Conservation (phyloP, 2,329 filamentous ascomycete species). For the Nemania diffusa region DNA sequence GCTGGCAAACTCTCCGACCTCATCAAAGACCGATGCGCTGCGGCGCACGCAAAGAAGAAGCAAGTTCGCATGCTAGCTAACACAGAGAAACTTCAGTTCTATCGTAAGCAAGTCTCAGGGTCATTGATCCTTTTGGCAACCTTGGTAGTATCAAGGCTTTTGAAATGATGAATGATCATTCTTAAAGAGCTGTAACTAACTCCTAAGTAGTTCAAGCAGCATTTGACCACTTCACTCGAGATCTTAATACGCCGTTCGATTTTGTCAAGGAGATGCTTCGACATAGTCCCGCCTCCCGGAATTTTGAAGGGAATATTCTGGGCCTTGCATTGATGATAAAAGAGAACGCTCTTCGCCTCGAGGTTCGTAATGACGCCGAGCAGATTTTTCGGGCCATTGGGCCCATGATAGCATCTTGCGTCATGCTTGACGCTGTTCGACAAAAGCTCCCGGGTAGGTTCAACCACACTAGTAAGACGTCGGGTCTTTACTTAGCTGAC, state of each 20-base stretch:
- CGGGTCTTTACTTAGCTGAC: not conserved
- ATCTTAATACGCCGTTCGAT: constrained; percentile 49
- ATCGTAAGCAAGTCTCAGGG: constrained; percentile 1
- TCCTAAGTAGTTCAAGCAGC: constrained; percentile 47
- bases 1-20: constrained; percentile 57
- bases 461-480: not conserved
- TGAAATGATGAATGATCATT: not conserved
- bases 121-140: not conserved
- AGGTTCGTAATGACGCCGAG: constrained; percentile 41
- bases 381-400: constrained; percentile 48
- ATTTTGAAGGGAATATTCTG: constrained; percentile 49
- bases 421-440: constrained; percentile 50
- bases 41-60: constrained; percentile 55
- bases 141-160: not conserved
- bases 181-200: constrained; percentile 39
- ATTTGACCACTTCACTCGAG: constrained; percentile 49
- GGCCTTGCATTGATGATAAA: constrained; percentile 46
- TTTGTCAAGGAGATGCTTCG: constrained; percentile 50
- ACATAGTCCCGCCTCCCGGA: constrained; percentile 48
- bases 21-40: constrained; percentile 54
- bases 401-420: constrained; percentile 49
- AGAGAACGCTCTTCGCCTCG: constrained; percentile 36
- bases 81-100: constrained; percentile 38
- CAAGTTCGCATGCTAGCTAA: constrained; percentile 53
- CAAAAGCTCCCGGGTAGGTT: constrained; percentile 46